Evolutionary conservation across 2,329 filamentous ascomycete genomes (phyloP), one percentile per base, ranked within the genome.

Genomic region (Pyrenochaeta sp.): DNA sequence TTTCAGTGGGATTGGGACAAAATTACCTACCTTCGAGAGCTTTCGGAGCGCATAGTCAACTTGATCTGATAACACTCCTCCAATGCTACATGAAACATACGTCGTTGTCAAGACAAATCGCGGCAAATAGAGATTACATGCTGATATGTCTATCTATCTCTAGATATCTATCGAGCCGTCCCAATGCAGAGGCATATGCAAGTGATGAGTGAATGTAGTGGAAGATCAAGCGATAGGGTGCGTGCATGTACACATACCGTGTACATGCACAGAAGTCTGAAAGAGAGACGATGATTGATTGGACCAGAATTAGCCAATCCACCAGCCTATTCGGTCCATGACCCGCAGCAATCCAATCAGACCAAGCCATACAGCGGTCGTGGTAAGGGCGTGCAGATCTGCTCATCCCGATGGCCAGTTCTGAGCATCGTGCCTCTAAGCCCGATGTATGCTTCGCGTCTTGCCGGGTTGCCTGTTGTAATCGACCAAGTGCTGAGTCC

Each of bases 401-500:
- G 45, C 24, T 48, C 45, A 10, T 50, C 55, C 4, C 28, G 46
- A n/a, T 50, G 54, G 1, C 67, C 69, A 32, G 60, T 60, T 56
- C 58, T 69, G 58, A 68, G 56, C 78, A 69, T 73, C 22, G 71
- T 68, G 63, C 85, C 84, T 72, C 86, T 87, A 60, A 94, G 81
- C 3, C 91, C 91, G 24, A 97, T 89, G 69, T 96, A 97, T 7
- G 95, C 92, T 61, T 95, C 90, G 50, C 91, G 86, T 51, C 89
- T 86, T 13, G 88, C 85, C 2, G 92, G 90, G 64, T 88, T 83
- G 32, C 88, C 88, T 1, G 90, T 84, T 0, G 90, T 90, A 58
- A 94, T 86, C 4, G 91, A 93, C 81, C 89, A 92, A 22, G 93
- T 97, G 59, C 88, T 86, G 55, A 97, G 84, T 44, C 93, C 93